A percentile compares a stretch with the other conserved stretches of the same genome.
phyloP scores from a whole-genome alignment of 1,284 basidiomycete genomes.

The Schizophyllum amplum region DNA sequence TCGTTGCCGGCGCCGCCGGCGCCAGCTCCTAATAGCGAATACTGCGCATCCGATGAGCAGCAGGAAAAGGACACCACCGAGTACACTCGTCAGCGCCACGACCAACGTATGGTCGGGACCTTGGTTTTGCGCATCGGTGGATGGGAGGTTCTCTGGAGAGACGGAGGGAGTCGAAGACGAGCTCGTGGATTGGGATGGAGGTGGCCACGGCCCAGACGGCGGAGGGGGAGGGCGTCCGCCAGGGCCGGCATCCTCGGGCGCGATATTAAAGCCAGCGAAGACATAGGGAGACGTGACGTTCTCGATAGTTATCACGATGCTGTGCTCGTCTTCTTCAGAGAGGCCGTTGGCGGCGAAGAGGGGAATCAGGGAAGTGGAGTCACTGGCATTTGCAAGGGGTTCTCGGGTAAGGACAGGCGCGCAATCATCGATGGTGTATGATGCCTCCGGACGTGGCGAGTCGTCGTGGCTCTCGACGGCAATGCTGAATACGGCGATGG shows the following conservation, averaged over 20 bases:
- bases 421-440: slow-evolving; percentile 29
- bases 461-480: slow-evolving; percentile 28
- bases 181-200: background rate
- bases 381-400: slow-evolving; percentile 20
- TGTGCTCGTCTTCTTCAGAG: slow-evolving; percentile 21
- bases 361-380: slow-evolving; percentile 27
- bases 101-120: slow-evolving; percentile 1
- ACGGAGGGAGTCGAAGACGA: background rate
- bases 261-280: slow-evolving; percentile 15
- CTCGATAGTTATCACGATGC: slow-evolving; percentile 29
- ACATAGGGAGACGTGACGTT: slow-evolving; percentile 19
- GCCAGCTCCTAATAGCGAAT: slow-evolving; percentile 1
- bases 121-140: background rate
- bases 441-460: slow-evolving; percentile 27
- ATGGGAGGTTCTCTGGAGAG: background rate
- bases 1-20: slow-evolving; percentile 4
- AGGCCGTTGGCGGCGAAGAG: slow-evolving; percentile 29
- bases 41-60: slow-evolving; percentile 2
- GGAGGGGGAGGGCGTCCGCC: slow-evolving; percentile 5
- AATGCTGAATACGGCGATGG: slow-evolving; percentile 34
- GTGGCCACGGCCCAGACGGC: slow-evolving; percentile 1
- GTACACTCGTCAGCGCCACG: slow-evolving; percentile 5
- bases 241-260: slow-evolving; percentile 14
- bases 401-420: slow-evolving; percentile 25
- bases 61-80: slow-evolving; percentile 6